These are phyloP conservation scores for Petunia hybrid DNA, from an alignment of 305 asterid species.

Conservation along the genomic window DNA sequence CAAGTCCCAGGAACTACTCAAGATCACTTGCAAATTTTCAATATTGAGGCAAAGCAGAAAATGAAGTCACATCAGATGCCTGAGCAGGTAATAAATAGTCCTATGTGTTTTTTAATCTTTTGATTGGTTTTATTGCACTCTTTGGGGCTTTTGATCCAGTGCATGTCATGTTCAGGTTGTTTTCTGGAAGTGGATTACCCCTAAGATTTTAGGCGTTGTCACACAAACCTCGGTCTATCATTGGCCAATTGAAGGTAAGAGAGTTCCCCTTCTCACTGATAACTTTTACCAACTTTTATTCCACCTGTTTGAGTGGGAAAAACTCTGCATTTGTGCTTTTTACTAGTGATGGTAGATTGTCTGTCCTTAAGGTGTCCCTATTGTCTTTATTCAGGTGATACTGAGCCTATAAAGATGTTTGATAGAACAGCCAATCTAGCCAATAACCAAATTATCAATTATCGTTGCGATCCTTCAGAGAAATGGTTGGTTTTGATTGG, in stretches of 20 bases:
- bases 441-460: slow-evolving; percentile 93
- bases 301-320: slow-evolving; percentile 13
- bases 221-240: slow-evolving; percentile 94
- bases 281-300: slow-evolving; percentile 26
- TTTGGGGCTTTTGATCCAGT: slow-evolving; percentile 11
- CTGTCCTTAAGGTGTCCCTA: slow-evolving; percentile 29
- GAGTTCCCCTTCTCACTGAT: slow-evolving; percentile 28
- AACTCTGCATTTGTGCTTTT: neutral
- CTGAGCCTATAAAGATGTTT: slow-evolving; percentile 94
- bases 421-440: slow-evolving; percentile 94
- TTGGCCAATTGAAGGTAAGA: slow-evolving; percentile 93
- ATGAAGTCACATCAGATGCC: slow-evolving; percentile 98
- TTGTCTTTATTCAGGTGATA: slow-evolving; percentile 68
- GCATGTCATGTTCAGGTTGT: slow-evolving; percentile 65
- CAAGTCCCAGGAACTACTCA: slow-evolving; percentile 95
- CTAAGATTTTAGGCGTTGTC: slow-evolving; percentile 92
- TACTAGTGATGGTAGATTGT: slow-evolving; percentile 24
- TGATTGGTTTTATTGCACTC: slow-evolving; percentile 32
- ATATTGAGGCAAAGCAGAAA: slow-evolving; percentile 95
- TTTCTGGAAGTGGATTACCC: slow-evolving; percentile 98
- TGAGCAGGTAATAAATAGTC: slow-evolving; percentile 72
- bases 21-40: slow-evolving; percentile 96
- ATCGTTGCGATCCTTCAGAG: slow-evolving; percentile 95
- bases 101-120: slow-evolving; percentile 30
- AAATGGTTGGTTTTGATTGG: slow-evolving; percentile 99